Percentiles rank a stretch among this genome's conserved stretches.
phyloP scores from a whole-genome alignment of 1,284 basidiomycete genomes.

The Fomitopsis palustris region DNA sequence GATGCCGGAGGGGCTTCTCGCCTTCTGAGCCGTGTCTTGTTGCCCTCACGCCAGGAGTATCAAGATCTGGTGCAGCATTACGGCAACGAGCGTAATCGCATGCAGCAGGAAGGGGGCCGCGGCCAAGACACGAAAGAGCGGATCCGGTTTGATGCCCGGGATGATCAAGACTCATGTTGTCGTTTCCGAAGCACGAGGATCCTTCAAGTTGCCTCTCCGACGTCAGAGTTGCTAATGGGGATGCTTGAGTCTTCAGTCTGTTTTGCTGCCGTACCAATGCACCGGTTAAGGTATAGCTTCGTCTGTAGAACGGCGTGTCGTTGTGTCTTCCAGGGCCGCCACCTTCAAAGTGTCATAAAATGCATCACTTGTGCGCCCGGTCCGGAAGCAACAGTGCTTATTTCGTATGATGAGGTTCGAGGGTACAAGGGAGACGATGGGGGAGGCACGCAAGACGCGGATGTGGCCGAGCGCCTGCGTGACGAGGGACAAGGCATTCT shows the following conservation, averaged over 20 bases:
- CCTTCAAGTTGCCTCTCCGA: background rate
- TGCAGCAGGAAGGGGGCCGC: background rate
- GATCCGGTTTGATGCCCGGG: slow-evolving; percentile 2
- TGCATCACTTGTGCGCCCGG: background rate
- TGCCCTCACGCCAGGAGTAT: background rate
- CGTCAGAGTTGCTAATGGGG: background rate
- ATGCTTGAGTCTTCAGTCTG: background rate
- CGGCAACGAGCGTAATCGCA: background rate
- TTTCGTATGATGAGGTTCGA: background rate
- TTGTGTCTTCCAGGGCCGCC: background rate
- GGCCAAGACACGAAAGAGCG: background rate
- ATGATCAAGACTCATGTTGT: background rate
- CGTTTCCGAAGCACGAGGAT: background rate
- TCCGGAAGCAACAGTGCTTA: background rate
- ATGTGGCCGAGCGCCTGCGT: background rate
- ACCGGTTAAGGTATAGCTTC: background rate
- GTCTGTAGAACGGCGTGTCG: background rate
- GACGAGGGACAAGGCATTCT: background rate
- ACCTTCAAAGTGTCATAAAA: background rate
- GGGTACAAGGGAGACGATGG: background rate
- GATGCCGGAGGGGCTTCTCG: background rate
- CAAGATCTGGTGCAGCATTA: slow-evolving; percentile 1
- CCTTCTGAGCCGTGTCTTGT: background rate
- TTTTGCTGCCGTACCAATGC: background rate
- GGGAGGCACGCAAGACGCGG: background rate